Evolutionary conservation across 768 basidiomycete species (phyloP).

Genomic region (Termitomyces sp.): DNA sequence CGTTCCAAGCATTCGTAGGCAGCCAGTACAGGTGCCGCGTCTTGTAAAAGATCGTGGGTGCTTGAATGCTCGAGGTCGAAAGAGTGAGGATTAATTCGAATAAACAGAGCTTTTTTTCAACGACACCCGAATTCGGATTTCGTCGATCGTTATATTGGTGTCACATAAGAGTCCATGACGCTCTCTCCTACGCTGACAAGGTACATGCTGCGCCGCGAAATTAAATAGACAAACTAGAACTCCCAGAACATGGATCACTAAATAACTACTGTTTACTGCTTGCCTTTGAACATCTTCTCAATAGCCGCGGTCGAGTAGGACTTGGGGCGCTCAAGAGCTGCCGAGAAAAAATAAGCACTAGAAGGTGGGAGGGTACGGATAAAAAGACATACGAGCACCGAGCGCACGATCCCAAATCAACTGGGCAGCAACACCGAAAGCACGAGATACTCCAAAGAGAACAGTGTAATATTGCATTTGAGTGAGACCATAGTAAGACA

Average conservation of each 20-base stretch:
- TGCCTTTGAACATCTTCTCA: constrained; percentile 69
- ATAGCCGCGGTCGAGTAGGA: constrained; percentile 82
- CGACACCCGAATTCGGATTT: neutral
- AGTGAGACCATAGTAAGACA: constrained; percentile 80
- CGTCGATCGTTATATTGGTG: neutral
- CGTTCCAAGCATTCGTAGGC: constrained; percentile 1
- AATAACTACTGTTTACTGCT: constrained; percentile 19
- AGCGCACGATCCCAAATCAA: constrained; percentile 92
- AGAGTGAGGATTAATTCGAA: neutral
- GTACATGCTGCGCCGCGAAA: neutral
- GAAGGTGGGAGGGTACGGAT: neutral
- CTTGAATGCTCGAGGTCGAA: too few species aligned
- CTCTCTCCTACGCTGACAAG: neutral
- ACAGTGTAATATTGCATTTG: constrained; percentile 98
- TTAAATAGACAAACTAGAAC: neutral
- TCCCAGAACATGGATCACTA: neutral
- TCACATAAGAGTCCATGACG: neutral
- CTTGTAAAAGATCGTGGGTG: neutral
- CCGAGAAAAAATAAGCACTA: neutral
- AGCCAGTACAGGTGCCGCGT: neutral
- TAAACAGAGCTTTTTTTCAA: neutral
- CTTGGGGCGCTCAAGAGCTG: constrained; percentile 87
- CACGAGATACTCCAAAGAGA: constrained; percentile 93
- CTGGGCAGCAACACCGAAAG: constrained; percentile 84
- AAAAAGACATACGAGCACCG: constrained; percentile 69